A percentile compares a stretch with the other conserved stretches of the same genome.
Conservation (phyloP, 2,329 filamentous ascomycete species). For the Decorospora gaudefroyi region DNA sequence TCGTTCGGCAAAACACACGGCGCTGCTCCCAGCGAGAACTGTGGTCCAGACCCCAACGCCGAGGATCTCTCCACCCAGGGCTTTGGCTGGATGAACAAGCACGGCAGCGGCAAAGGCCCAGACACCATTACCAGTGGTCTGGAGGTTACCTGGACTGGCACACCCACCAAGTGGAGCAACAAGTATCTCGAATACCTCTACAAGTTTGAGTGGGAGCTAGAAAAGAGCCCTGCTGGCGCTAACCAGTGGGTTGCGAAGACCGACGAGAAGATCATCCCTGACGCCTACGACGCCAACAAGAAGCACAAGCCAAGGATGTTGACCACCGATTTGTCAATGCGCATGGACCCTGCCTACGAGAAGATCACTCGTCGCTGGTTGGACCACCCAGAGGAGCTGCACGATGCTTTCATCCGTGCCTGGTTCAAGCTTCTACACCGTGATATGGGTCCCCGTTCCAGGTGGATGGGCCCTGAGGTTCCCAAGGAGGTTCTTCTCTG, state of each 20-base stretch:
- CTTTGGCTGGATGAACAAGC: constrained; percentile 71
- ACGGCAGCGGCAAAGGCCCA: constrained; percentile 68
- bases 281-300: constrained; percentile 70
- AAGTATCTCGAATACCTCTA: constrained; percentile 75
- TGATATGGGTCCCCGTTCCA: constrained; percentile 72
- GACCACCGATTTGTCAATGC: constrained; percentile 73
- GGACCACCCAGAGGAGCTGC: constrained; percentile 69
- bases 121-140: constrained; percentile 76
- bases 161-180: constrained; percentile 76
- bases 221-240: constrained; percentile 74
- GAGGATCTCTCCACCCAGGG: constrained; percentile 69
- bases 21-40: constrained; percentile 65
- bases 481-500: constrained; percentile 71
- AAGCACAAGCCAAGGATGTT: constrained; percentile 78
- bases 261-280: constrained; percentile 67
- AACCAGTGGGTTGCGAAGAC: constrained; percentile 78
- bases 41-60: constrained; percentile 69
- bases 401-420: constrained; percentile 70
- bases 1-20: constrained; percentile 82
- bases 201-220: constrained; percentile 76
- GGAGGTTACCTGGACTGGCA: constrained; percentile 79
- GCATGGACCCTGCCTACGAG: constrained; percentile 72
- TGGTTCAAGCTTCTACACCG: constrained; percentile 87
- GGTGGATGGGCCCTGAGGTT: constrained; percentile 75
- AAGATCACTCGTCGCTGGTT: constrained; percentile 75